phyloP scores from a whole-genome alignment of 1,284 basidiomycete species.

The Malassezia nana region DNA sequence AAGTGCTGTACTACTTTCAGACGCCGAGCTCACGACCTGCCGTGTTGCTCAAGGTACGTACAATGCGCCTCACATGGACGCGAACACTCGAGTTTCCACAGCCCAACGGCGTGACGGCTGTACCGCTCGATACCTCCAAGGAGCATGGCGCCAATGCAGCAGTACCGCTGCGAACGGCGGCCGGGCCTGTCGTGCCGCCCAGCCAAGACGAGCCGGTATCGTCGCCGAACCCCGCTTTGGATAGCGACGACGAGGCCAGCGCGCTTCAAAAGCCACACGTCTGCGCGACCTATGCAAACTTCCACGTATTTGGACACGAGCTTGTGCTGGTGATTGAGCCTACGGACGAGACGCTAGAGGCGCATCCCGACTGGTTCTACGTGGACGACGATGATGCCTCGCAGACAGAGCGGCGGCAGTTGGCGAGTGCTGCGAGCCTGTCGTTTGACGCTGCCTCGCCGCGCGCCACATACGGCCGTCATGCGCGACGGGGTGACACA shows the following conservation, averaged over 20 bases:
- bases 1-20: conserved; percentile 49
- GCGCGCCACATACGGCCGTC: background rate
- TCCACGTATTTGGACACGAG: conserved; percentile 10
- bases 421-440: background rate
- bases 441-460: background rate
- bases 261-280: conserved; percentile 10
- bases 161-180: background rate
- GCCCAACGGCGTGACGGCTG: background rate
- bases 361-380: conserved; percentile 6
- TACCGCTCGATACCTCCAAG: background rate
- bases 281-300: conserved; percentile 4
- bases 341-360: background rate
- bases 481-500: background rate
- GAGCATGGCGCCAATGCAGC: background rate
- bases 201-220: background rate
- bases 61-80: background rate
- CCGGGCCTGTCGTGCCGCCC: background rate
- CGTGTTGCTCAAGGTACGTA: conserved; percentile 46
- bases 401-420: conserved; percentile 1
- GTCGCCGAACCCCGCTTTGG: background rate
- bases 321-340: conserved; percentile 18
- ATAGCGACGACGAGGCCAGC: background rate
- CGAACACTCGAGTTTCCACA: conserved; percentile 9
- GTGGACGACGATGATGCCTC: conserved; percentile 14
- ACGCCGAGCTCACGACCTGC: conserved; percentile 44